These are phyloP conservation scores for Geosmithia putterillii DNA, from an alignment of 2,329 filamentous ascomycete species.

Conservation along the genomic window DNA sequence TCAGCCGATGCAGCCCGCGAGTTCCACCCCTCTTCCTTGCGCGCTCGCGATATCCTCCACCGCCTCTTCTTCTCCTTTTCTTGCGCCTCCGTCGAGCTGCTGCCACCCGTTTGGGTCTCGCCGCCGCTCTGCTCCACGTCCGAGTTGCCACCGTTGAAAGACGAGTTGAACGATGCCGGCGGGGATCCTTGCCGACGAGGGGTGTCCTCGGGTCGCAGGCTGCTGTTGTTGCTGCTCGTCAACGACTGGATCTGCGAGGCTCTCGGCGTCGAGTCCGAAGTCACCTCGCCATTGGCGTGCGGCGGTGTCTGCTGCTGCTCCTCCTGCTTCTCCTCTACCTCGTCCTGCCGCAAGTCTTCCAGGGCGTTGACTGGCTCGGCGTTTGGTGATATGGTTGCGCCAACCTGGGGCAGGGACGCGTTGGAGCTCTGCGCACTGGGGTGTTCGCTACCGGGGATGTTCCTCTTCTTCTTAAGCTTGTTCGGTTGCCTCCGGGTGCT, in stretches of 20 bases:
- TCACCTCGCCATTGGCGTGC: constrained; percentile 16
- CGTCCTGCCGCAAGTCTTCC: constrained; percentile 14
- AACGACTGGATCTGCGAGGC: constrained; percentile 30
- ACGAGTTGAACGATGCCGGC: constrained; percentile 64
- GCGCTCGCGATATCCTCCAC: constrained; percentile 58
- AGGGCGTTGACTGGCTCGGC: constrained; percentile 33
- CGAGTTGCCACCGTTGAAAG: constrained; percentile 66
- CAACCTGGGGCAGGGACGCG: constrained; percentile 45
- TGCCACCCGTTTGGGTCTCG: constrained; percentile 23
- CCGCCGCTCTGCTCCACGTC: constrained; percentile 63
- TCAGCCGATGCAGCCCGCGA: constrained; percentile 29
- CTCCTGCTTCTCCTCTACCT: constrained; percentile 3
- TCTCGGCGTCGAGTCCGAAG: constrained; percentile 32
- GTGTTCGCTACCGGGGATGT: constrained; percentile 63
- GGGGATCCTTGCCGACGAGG: constrained; percentile 61
- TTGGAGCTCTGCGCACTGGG: constrained; percentile 86
- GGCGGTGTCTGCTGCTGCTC: constrained; percentile 7
- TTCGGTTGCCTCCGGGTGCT: constrained; percentile 63
- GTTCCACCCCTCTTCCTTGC: constrained; percentile 39
- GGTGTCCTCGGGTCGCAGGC: constrained; percentile 29
- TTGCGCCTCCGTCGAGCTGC: constrained; percentile 22
- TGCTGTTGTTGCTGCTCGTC: constrained; percentile 11
- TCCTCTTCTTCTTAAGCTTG: constrained; percentile 80
- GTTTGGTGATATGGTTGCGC: constrained; percentile 25
- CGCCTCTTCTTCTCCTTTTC: constrained; percentile 61